Evolutionary conservation across 2,329 filamentous ascomycete species (phyloP), one percentile per base, ranked within the genome.

Genomic region (Curvularia hawaiiensis): DNA sequence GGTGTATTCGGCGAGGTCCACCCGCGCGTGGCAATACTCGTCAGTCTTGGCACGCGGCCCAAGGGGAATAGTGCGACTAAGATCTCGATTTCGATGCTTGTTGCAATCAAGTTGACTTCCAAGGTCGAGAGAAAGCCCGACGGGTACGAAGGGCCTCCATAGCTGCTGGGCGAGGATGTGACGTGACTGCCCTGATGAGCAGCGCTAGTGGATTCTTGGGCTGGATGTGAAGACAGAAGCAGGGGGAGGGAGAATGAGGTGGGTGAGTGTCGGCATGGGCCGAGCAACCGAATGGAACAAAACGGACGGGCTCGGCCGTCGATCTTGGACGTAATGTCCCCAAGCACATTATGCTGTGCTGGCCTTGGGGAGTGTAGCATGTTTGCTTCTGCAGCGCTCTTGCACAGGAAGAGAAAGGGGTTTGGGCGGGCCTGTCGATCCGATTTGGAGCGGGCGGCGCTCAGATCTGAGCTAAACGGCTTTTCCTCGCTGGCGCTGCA

Each of bases 401-500:
- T 54, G 52, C 38, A 50, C 46, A 50, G 43, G 35, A 48, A 24
- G 35, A 49, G 56, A 60, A 64, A 67, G 68, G 65, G 65, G 66
- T 61, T 65, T 67, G 62, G 63, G 26, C 71, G 69, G 69, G 67
- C 68, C 50, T 41, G 63, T 38, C 58, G 68, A 71, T 73, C 65
- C 66, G 71, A 73, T 75, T 73, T 66, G 68, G 62, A 55, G 46
- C 30, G 65, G 22, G 22, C 60, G 22, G 22, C 60, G 59, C 61
- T 69, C 61, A 71, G 71, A 74, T 74, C 71, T 71, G 38, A 61
- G 52, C 59, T 54, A 62, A 73, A 75, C 70, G 71, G 68, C 69
- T 64, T 62, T 63, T 61, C 59, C 61, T 61, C 52, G 56, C 57
- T 68, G 62, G 60, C 68, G 69, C 70, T 67, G 67, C 63, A 73